phyloP scores from a whole-genome alignment of 352 stramenopile species.

The Sclerospora graminicola region DNA sequence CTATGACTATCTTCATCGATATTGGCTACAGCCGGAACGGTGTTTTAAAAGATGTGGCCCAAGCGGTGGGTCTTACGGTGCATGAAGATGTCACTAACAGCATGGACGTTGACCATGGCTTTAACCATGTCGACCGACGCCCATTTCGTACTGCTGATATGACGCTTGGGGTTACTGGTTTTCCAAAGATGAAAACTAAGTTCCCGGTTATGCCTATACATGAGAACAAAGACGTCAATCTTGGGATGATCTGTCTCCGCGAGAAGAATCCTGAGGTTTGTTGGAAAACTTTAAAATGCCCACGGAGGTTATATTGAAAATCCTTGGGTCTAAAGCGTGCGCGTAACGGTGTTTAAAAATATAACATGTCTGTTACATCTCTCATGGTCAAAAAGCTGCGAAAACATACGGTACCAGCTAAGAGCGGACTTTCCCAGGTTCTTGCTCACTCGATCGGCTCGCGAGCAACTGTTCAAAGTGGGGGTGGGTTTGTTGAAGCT shows the following conservation, averaged over 20 bases:
- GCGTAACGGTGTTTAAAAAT: too few relatives aligned
- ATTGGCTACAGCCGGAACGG: conserved; percentile 1
- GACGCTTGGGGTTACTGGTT: not conserved
- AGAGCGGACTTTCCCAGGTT: too few relatives aligned
- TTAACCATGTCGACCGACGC: not conserved
- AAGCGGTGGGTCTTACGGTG: not conserved
- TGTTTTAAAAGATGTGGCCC: not conserved
- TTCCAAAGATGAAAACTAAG: not conserved
- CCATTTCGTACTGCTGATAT: conserved; percentile 1
- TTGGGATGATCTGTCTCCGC: not conserved
- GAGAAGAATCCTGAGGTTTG: not conserved
- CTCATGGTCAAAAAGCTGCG: too few relatives aligned
- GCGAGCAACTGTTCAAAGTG: too few relatives aligned
- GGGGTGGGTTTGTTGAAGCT: too few relatives aligned
- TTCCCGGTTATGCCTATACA: not conserved
- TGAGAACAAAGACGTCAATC: not conserved
- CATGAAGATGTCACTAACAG: not conserved
- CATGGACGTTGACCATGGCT: not conserved
- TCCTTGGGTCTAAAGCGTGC: too few relatives aligned
- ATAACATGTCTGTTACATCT: too few relatives aligned
- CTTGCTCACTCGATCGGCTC: too few relatives aligned
- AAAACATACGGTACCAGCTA: too few relatives aligned
- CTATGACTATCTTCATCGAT: conserved; percentile 1
- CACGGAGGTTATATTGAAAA: too few relatives aligned
- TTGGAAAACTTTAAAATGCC: not conserved